Evolutionary conservation across 1,284 basidiomycete genomes (phyloP).

Genomic region (Cutaneotrichosporon dermatis): DNA sequence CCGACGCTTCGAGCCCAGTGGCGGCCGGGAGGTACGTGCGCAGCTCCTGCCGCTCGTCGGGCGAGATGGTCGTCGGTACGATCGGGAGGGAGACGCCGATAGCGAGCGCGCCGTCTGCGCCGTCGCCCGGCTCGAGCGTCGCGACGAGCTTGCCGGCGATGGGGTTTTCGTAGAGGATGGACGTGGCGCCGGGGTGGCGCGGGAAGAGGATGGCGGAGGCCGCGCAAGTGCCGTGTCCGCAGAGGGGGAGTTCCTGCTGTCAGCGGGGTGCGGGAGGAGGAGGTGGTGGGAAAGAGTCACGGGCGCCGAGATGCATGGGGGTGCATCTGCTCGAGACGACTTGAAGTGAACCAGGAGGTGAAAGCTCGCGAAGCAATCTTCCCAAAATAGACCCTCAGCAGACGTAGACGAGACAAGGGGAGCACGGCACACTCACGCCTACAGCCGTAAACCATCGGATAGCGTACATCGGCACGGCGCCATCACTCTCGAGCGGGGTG

Average conservation of each 20-base stretch:
- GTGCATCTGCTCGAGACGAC: too few species aligned
- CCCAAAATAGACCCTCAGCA: too few species aligned
- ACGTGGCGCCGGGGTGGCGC: constrained; percentile 19
- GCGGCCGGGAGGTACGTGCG: background rate
- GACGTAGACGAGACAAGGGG: too few species aligned
- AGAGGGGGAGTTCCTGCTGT: constrained; percentile 33
- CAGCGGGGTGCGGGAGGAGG: background rate
- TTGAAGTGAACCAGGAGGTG: too few species aligned
- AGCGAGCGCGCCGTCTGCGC: background rate
- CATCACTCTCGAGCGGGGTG: constrained; percentile 6
- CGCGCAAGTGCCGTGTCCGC: constrained; percentile 39
- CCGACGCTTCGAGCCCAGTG: background rate
- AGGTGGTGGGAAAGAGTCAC: too few species aligned
- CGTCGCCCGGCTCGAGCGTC: background rate
- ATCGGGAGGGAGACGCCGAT: constrained; percentile 7
- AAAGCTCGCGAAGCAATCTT: too few species aligned
- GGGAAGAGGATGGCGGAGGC: constrained; percentile 17
- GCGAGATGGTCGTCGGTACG: background rate
- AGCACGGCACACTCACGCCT: constrained; percentile 19
- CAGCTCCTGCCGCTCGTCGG: constrained; percentile 1
- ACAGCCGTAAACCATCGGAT: constrained; percentile 35
- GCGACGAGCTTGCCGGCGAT: constrained; percentile 25
- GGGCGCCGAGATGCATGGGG: too few species aligned
- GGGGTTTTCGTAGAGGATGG: constrained; percentile 22
- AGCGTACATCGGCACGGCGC: constrained; percentile 11